A percentile compares a stretch with the other conserved stretches of the same genome.
These are phyloP conservation scores for Phlyctochytrium bullatum DNA, from an alignment of 192 early-diverging fungal species.

Conservation along the genomic window DNA sequence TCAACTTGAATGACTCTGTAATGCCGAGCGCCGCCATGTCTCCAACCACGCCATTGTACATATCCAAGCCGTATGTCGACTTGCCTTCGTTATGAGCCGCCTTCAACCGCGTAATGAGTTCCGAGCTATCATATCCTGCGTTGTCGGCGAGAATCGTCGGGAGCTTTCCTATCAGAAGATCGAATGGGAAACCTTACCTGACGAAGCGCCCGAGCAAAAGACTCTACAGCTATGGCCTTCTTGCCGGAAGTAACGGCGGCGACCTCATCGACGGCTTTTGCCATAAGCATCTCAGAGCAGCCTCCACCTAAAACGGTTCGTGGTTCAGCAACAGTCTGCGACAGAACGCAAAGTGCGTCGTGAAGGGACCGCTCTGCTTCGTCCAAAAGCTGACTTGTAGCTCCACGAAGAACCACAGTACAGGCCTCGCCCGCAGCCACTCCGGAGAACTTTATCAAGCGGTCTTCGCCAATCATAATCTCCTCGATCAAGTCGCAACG, in stretches of 20 bases:
- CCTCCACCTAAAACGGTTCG: slow-evolving; percentile 94
- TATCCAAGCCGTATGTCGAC: slow-evolving; percentile 76
- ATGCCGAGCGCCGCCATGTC: slow-evolving; percentile 85
- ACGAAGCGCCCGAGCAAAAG: slow-evolving; percentile 90
- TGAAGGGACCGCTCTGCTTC: slow-evolving; percentile 97
- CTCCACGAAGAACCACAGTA: slow-evolving; percentile 96
- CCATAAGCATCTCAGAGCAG: slow-evolving; percentile 97
- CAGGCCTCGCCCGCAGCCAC: slow-evolving; percentile 95
- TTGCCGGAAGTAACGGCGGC: slow-evolving; percentile 92
- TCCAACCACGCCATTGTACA: slow-evolving; percentile 75
- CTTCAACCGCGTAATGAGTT: slow-evolving; percentile 87
- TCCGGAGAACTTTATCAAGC: slow-evolving; percentile 94
- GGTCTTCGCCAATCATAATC: slow-evolving; percentile 98
- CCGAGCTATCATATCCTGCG: slow-evolving; percentile 92
- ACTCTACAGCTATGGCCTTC: slow-evolving; percentile 90
- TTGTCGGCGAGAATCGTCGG: slow-evolving; percentile 98
- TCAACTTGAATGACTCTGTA: slow-evolving; percentile 96
- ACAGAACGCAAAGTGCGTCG: slow-evolving; percentile 93
- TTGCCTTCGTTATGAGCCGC: slow-evolving; percentile 91
- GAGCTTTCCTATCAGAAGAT: slow-evolving; percentile 63
- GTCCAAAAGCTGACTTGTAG: slow-evolving; percentile 91
- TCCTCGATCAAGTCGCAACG: slow-evolving; percentile 97
- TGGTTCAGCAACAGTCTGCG: slow-evolving; percentile 92
- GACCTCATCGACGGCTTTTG: slow-evolving; percentile 91
- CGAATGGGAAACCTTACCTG: slow-evolving; percentile 33